phyloP scores from a whole-genome alignment of 2,329 filamentous ascomycete genomes.

The Dothistroma pini region DNA sequence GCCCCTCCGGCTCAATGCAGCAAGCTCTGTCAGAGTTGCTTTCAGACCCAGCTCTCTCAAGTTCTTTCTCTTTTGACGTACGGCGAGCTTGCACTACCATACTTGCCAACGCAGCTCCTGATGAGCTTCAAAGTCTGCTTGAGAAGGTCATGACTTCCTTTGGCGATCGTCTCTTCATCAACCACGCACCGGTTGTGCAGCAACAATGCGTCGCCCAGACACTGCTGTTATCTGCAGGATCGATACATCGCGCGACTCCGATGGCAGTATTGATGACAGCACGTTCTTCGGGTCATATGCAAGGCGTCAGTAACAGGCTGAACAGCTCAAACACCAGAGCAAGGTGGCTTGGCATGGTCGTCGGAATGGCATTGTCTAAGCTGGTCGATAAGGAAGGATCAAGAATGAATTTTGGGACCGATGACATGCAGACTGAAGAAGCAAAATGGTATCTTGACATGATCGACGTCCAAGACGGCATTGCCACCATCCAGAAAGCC shows the following conservation, averaged over 20 bases:
- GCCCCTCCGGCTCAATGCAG: constrained; percentile 15
- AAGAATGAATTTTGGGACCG: constrained; percentile 76
- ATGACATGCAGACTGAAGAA: constrained; percentile 71
- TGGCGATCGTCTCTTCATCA: constrained; percentile 82
- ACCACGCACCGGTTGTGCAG: constrained; percentile 75
- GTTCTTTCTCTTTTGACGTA: constrained; percentile 20
- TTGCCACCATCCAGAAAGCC: constrained; percentile 54
- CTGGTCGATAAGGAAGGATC: constrained; percentile 65
- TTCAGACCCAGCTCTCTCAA: constrained; percentile 22
- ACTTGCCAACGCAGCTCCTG: constrained; percentile 20
- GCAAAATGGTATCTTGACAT: constrained; percentile 71
- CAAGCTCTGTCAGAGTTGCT: constrained; percentile 25
- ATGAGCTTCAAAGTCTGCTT: constrained; percentile 52
- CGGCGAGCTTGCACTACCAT: constrained; percentile 30
- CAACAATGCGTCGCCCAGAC: constrained; percentile 86
- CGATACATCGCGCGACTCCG: constrained; percentile 63
- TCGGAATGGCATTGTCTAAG: constrained; percentile 68
- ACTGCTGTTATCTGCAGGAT: constrained; percentile 72
- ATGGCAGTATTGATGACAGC: constrained; percentile 65
- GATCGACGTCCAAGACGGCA: constrained; percentile 57
- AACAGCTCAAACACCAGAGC: constrained; percentile 69
- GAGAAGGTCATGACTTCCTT: constrained; percentile 71
- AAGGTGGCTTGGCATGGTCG: constrained; percentile 81
- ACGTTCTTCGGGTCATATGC: constrained; percentile 69
- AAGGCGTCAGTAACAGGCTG: constrained; percentile 79